These are phyloP conservation scores for Hemileccinum impolitum DNA, from an alignment of 768 basidiomycete species.

Conservation along the genomic window DNA sequence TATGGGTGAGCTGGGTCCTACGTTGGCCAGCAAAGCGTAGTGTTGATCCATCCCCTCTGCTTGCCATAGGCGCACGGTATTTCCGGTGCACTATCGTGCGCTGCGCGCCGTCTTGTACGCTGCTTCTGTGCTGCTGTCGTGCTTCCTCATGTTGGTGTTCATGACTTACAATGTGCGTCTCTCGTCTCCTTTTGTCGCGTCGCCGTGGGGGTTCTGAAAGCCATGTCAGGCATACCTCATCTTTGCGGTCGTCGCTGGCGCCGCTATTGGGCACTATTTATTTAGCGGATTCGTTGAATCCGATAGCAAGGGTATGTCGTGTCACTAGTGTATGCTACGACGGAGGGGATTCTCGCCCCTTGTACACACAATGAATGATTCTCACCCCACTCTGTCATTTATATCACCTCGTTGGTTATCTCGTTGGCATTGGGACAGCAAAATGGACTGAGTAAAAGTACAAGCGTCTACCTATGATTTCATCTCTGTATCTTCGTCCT, in stretches of 20 bases:
- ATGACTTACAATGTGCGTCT: constrained; percentile 91
- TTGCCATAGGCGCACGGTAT: constrained; percentile 2
- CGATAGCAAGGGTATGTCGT: constrained; percentile 72
- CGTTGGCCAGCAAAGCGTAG: background rate
- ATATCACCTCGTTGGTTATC: too few relatives aligned
- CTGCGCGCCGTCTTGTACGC: constrained; percentile 71
- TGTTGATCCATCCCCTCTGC: constrained; percentile 48
- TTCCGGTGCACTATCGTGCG: constrained; percentile 38
- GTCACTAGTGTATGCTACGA: constrained; percentile 50
- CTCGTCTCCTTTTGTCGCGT: constrained; percentile 25
- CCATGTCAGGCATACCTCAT: constrained; percentile 76
- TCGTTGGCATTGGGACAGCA: too few relatives aligned
- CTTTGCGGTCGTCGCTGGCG: constrained; percentile 74
- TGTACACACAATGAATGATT: background rate
- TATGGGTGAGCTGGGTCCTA: constrained; percentile 39
- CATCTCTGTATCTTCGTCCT: constrained; percentile 82
- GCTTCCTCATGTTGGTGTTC: constrained; percentile 93
- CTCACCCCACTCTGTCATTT: too few relatives aligned
- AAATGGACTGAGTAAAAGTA: constrained; percentile 1
- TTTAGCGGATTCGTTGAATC: constrained; percentile 66
- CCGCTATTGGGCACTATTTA: constrained; percentile 77
- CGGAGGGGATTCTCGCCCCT: background rate
- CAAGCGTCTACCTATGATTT: constrained; percentile 38
- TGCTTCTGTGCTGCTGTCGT: constrained; percentile 71
- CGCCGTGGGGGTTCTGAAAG: background rate